Percentiles rank a stretch among this genome's conserved stretches.
phyloP scores from a whole-genome alignment of 164 flowering plant species.

The Cinnamomum micranthum region DNA sequence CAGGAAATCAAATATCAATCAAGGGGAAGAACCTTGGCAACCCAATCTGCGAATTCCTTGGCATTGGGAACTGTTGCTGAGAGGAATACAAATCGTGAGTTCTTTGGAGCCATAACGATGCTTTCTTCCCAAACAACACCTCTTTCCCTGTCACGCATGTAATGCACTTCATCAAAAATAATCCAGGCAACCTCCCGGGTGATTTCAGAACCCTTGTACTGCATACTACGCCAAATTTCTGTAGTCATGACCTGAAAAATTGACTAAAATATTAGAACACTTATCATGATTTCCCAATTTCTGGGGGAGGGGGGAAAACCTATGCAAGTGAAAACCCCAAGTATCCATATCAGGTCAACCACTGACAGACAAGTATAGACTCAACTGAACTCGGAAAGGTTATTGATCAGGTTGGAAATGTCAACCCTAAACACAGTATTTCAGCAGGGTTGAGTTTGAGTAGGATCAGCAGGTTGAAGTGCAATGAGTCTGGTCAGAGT shows the following conservation, averaged over 20 bases:
- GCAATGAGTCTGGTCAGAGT: too few species aligned
- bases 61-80: conserved; percentile 99
- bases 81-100: conserved; percentile 87
- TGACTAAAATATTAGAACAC: neutral
- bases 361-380: too few species aligned
- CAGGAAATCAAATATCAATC: conserved; percentile 5
- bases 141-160: conserved; percentile 98
- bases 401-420: too few species aligned
- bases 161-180: conserved; percentile 97
- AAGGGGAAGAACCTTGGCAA: conserved; percentile 70
- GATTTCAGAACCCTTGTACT: conserved; percentile 91
- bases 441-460: too few species aligned
- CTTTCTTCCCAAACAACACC: conserved; percentile 99
- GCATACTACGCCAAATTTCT: conserved; percentile 99
- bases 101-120: conserved; percentile 97
- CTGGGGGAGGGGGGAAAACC: too few species aligned
- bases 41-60: conserved; percentile 99
- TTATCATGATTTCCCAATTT: neutral
- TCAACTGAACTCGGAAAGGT: too few species aligned
- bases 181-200: conserved; percentile 94
- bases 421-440: too few species aligned
- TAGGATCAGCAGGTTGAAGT: too few species aligned
- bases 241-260: conserved; percentile 92
- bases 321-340: too few species aligned
- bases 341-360: too few species aligned